Conservation (phyloP, 352 stramenopile genomes). For the Globisporangium radiosum region DNA sequence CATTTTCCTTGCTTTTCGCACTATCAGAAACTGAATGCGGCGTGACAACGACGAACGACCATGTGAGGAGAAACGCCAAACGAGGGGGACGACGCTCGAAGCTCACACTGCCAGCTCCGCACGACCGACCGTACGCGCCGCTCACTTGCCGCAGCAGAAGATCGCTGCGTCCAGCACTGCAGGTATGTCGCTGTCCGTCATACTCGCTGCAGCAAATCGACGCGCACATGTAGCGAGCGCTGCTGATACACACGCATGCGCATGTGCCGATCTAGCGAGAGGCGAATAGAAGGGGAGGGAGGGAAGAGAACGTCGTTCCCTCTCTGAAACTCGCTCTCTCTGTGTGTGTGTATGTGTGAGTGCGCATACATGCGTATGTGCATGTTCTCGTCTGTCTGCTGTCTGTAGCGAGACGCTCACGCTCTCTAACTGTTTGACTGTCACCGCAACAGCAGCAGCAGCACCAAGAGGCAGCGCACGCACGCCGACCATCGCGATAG, state of each 20-base stretch:
- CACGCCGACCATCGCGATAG: background rate
- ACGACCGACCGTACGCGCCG: too few relatives aligned
- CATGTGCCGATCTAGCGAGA: background rate
- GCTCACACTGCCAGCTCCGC: background rate
- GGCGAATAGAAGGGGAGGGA: background rate
- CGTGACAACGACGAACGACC: constrained; percentile 2
- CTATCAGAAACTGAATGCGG: background rate
- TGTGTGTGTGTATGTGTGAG: background rate
- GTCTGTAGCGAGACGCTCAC: constrained; percentile 3
- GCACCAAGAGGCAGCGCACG: background rate
- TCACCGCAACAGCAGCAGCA: background rate
- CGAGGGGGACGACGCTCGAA: background rate
- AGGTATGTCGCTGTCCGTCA: background rate
- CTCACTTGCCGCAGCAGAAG: background rate
- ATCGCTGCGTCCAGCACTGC: background rate
- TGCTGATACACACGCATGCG: too few relatives aligned
- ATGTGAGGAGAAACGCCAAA: background rate
- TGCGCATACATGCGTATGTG: background rate
- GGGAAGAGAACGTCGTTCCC: too few relatives aligned
- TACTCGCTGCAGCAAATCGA: too few relatives aligned
- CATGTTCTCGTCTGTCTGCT: constrained; percentile 5
- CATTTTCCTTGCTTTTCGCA: background rate
- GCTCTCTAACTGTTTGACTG: background rate
- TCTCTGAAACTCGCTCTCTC: constrained; percentile 15
- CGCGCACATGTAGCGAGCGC: too few relatives aligned